Evolutionary conservation across 495 filamentous ascomycete species (phyloP), one percentile per base, ranked within the genome.

Genomic region (Aspergillus hancockii): DNA sequence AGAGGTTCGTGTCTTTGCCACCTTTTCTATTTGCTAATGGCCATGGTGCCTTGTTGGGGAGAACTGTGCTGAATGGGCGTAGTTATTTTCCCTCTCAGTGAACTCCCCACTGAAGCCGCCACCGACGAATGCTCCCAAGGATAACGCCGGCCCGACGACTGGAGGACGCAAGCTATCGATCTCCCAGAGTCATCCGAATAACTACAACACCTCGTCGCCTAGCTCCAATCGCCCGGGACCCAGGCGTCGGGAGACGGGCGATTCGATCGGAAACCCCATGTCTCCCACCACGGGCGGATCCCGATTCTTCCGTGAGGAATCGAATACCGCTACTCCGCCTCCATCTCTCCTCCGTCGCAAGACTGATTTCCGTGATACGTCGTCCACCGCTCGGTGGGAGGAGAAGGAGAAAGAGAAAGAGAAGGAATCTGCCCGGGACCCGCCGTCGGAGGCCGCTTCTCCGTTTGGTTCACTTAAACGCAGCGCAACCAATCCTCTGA

Each of bases 101-200:
- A 98, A 98, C 70, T 97, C 94, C 14, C 87, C 91, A 22, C 76
- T 97, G 45, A 98, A 97, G 73, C 89, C 90, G 14, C 91, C 90
- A 8, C 84, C 84, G 43, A 89, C 88, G 63, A 85, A 80, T 57
- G 71, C 78, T 49, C 84, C 81, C 61, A 93, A 96, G 66, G 91
- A 95, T 47, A 83, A 79, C 41, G 77, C 75, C 40, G 75, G 74
- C n/a, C 78, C 82, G 19, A 80, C 77, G 47, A 67, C 81, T 36
- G 80, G 81, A 69, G 83, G 84, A 53, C 89, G 93, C 53, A 95
- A 93, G 73, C 75, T 83, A 13, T 96, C 91, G 0, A 69, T 96
- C 23, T 91, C 75, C 23, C 73, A 85, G 61, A 70, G 73, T 60
- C 70, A 74, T 45, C 66, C 68, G 31, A 80, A 74, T 57, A 66